Conservation (phyloP, 192 early-diverging fungal genomes). For the Linnemannia hyalina region DNA sequence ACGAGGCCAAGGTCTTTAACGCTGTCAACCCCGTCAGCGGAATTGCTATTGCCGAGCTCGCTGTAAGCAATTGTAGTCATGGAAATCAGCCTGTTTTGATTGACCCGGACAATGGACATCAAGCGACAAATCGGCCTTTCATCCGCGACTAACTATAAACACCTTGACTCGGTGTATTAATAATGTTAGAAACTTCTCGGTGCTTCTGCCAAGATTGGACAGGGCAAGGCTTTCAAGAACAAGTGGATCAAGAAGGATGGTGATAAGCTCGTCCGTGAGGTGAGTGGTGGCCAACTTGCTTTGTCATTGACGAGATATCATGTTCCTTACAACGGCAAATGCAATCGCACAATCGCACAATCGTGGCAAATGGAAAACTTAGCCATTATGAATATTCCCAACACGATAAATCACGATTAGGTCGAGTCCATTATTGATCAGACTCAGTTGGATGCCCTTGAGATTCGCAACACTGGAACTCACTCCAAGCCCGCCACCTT, state of each 20-base stretch:
- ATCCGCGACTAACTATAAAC: too few species aligned
- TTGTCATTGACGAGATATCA: not conserved
- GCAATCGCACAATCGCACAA: not conserved
- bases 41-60: constrained; percentile 87
- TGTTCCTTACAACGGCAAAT: not conserved
- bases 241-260: constrained; percentile 96
- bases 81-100: not conserved
- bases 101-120: not conserved
- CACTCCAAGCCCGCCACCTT: constrained; percentile 75
- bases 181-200: constrained; percentile 69
- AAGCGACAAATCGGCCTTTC: not conserved
- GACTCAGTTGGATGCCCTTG: constrained; percentile 80
- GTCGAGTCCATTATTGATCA: constrained; percentile 89
- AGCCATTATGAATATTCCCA: not conserved
- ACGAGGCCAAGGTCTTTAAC: constrained; percentile 94
- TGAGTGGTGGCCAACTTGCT: constrained; percentile 7
- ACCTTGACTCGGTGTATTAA: not conserved
- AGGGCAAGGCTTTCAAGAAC: constrained; percentile 96
- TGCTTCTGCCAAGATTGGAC: constrained; percentile 88
- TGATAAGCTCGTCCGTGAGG: constrained; percentile 77
- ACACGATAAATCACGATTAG: constrained; percentile 11
- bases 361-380: not conserved
- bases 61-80: constrained; percentile 58
- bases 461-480: constrained; percentile 73
- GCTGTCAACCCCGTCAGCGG: constrained; percentile 86